These are phyloP conservation scores for Epichloe coenophiala DNA, from an alignment of 2,329 filamentous ascomycete genomes.

Conservation along the genomic window DNA sequence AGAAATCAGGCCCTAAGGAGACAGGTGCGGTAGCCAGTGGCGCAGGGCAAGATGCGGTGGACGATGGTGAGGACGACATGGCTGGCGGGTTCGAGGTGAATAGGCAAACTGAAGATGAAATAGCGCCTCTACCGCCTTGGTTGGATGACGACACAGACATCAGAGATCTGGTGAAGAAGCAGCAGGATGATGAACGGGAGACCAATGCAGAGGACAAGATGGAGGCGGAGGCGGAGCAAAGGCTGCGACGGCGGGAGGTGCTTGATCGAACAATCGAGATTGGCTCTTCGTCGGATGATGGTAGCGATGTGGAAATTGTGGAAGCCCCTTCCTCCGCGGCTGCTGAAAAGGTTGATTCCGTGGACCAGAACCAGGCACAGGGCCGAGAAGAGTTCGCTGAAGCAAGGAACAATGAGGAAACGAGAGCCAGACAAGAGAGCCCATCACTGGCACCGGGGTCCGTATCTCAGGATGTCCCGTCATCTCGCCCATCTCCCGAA, in stretches of 20 bases:
- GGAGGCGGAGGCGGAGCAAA: conserved; percentile 41
- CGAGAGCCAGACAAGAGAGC: neutral
- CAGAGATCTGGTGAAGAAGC: conserved; percentile 45
- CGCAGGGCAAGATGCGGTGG: conserved; percentile 8
- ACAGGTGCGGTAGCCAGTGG: conserved; percentile 11
- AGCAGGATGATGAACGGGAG: conserved; percentile 40
- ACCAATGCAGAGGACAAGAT: conserved; percentile 52
- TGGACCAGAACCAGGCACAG: conserved; percentile 1
- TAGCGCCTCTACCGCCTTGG: conserved; percentile 61
- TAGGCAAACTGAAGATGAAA: conserved; percentile 24
- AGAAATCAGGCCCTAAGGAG: conserved; percentile 19
- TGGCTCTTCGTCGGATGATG: conserved; percentile 45
- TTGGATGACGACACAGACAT: conserved; percentile 53
- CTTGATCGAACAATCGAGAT: conserved; percentile 45
- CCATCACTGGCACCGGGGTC: conserved; percentile 10
- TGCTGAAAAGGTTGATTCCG: neutral
- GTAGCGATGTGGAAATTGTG: conserved; percentile 43
- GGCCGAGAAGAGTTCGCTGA: conserved; percentile 3
- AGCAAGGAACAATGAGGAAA: neutral
- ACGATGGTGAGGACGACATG: conserved; percentile 31
- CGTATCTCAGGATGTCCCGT: conserved; percentile 24
- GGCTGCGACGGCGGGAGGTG: conserved; percentile 27
- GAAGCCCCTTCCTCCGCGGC: conserved; percentile 28
- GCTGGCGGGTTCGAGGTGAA: conserved; percentile 55
- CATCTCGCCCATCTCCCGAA: conserved; percentile 7